Base-by-base conservation (phyloP, 257 asterid genomes). In the Thymus quinquecostatus region DNA sequence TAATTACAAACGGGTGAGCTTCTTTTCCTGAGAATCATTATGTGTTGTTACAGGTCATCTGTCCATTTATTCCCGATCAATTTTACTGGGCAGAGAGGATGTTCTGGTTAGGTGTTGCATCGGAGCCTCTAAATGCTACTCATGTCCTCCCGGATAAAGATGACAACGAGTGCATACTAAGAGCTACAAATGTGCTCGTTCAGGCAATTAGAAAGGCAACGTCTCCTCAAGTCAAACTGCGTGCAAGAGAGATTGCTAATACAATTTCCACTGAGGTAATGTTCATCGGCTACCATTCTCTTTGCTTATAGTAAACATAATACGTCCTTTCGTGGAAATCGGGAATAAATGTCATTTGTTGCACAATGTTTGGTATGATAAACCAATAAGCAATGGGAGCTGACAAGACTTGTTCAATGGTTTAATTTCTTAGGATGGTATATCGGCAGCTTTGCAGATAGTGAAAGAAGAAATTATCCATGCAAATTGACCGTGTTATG, bases 1-100 rank as follows among this genome's bases (percentile, higher is more conserved):
- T 14, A 8, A 49, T 49, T 47, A 5, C 40, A 36, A 60, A 40
- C 3, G 2, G 2, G 41, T 48, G 49, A 71, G 47, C 77, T 55
- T 56, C 77, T 55, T 56, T 68, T 38, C 68, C 36, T 40, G 32
- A 69, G 32, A 55, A 75, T 66, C 28, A 47, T 55, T 63, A 48
- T 72, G 7, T 65, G 44, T 59, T 51, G 54, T 77, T 67, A 64
- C 88, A 94, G 99, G 80, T 94, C 41, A 73, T 94, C 58, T 94
- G 99, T 53, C 99, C 97, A 13, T 89, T 94, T 79, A 80, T 89
- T 75, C 79, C 91, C 84, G 99, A 94, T 77, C 97, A 94, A 68
- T 91, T 86, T 78, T 94, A 94, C 60, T 94, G 99, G 97, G 99
- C 97, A 12, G 99, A 94, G 84, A 89, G 97, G 76, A 91, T 94